Conservation (phyloP, 345 rosid genomes). For the Dipteronia sinensis region DNA sequence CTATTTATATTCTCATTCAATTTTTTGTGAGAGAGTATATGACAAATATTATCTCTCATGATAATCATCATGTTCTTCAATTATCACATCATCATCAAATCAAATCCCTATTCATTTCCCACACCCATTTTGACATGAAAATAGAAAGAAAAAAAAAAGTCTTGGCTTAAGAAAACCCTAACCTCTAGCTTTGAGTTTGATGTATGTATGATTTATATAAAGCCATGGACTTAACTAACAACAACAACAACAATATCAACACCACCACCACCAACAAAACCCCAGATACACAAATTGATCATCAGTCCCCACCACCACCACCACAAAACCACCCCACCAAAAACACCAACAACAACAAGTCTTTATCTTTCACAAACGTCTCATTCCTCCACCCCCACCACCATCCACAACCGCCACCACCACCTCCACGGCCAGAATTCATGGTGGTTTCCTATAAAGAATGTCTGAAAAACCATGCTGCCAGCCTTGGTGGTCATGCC, state of each 20-base stretch:
- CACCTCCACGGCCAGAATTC: slow-evolving; percentile 7
- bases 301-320: slow-evolving; percentile 18
- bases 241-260: not conserved
- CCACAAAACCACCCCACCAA: not conserved
- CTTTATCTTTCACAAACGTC: slow-evolving; percentile 14
- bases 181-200: not conserved
- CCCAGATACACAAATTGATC: slow-evolving; percentile 8
- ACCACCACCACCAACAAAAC: not conserved
- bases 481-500: slow-evolving; percentile 69
- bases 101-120: not conserved
- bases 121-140: not conserved
- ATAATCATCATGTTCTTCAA: slow-evolving; percentile 1
- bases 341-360: not conserved
- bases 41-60: not conserved
- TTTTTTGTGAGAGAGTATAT: not conserved
- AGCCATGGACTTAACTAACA: slow-evolving; percentile 28
- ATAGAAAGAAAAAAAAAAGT: no score
- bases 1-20: no score
- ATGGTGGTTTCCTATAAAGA: slow-evolving; percentile 68
- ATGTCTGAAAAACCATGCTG: slow-evolving; percentile 86
- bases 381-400: slow-evolving; percentile 4
- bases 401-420: not conserved
- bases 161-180: slow-evolving; percentile 7
- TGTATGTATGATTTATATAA: not conserved
- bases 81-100: slow-evolving; percentile 10